Conservation (phyloP, 495 filamentous ascomycete genomes). For the Penicillium parvum region DNA sequence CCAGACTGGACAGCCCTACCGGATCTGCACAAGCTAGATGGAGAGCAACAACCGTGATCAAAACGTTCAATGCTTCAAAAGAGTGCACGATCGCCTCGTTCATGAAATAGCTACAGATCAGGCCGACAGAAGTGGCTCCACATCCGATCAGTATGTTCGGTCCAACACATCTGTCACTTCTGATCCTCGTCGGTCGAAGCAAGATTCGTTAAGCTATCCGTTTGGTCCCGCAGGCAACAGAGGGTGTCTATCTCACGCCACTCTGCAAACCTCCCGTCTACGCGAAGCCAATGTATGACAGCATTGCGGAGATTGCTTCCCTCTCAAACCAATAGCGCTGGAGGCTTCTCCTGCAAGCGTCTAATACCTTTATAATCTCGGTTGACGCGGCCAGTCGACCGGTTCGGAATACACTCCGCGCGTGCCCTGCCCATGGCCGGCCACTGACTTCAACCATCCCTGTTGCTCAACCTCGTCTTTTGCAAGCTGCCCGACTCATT, state of each 20-base stretch:
- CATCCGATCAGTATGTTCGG: not conserved
- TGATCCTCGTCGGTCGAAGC: not conserved
- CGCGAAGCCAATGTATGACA: conserved; percentile 4
- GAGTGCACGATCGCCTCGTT: no score
- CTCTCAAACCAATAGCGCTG: not conserved
- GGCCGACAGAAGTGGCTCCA: no score
- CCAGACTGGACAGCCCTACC: not conserved
- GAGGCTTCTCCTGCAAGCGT: not conserved
- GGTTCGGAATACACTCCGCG: conserved; percentile 8
- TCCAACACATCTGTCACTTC: not conserved
- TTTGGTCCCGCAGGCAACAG: not conserved
- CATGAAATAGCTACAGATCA: no score
- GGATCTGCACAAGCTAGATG: no score
- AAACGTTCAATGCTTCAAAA: no score
- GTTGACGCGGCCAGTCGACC: not conserved
- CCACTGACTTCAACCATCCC: conserved; percentile 9
- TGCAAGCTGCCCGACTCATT: not conserved
- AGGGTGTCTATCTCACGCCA: not conserved
- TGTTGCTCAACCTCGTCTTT: not conserved
- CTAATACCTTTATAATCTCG: not conserved
- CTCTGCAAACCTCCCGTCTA: not conserved
- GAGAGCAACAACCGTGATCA: no score
- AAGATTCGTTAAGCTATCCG: not conserved
- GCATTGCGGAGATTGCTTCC: not conserved
- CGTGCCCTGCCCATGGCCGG: conserved; percentile 3